These are phyloP conservation scores for Ceratocystis albifundus DNA, from an alignment of 2,329 filamentous ascomycete genomes.

Conservation along the genomic window DNA sequence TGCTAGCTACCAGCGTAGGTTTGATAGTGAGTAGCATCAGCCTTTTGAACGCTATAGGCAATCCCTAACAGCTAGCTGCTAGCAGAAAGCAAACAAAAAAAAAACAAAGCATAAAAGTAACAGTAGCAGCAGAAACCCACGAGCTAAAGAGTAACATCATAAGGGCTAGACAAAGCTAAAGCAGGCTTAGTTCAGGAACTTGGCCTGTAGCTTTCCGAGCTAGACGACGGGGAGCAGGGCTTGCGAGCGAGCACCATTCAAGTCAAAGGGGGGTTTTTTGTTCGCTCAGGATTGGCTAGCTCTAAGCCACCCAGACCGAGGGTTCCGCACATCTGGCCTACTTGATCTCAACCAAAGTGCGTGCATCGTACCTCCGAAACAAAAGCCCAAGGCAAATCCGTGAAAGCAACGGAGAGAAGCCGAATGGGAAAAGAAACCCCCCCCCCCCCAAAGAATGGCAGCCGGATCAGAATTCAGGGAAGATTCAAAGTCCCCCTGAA, in stretches of 20 bases:
- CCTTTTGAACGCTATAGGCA: not conserved
- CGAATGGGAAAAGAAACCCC: not conserved
- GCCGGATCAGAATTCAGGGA: not conserved
- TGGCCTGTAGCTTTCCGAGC: not conserved
- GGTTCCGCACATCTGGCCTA: too few species aligned
- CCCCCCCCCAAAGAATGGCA: too few species aligned
- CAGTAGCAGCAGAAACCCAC: not conserved
- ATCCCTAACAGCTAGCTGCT: not conserved
- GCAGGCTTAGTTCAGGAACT: conserved; percentile 9
- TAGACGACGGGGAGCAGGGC: too few species aligned
- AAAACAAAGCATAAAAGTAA: not conserved
- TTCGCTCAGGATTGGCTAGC: too few species aligned
- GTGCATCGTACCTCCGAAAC: too few species aligned
- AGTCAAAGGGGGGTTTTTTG: too few species aligned
- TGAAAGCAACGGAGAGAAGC: not conserved
- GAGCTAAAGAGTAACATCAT: not conserved
- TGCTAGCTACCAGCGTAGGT: not conserved
- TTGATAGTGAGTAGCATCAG: not conserved
- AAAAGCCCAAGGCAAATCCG: too few species aligned
- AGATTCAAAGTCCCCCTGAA: not conserved
- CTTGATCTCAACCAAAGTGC: too few species aligned
- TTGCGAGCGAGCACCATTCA: too few species aligned
- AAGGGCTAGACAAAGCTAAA: not conserved
- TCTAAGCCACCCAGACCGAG: too few species aligned
- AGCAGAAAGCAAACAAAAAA: too few species aligned